phyloP scores from a whole-genome alignment of 257 asterid genomes.

The Gynochthodes officinalis region DNA sequence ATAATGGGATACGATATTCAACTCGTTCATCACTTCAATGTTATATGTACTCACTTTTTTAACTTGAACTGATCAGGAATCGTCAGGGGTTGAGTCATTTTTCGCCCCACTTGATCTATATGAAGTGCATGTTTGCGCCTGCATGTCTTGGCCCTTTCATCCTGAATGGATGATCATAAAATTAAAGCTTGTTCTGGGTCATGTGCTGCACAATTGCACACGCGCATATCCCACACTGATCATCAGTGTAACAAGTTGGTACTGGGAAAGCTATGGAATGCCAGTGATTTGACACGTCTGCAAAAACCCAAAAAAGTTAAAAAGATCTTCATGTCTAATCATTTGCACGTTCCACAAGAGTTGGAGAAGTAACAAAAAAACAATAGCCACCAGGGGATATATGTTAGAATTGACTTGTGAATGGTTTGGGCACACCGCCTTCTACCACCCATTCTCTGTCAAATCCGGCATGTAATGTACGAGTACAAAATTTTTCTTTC shows the following conservation, averaged over 20 bases:
- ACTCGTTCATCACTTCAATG: background rate
- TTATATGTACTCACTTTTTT: background rate
- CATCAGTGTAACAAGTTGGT: background rate
- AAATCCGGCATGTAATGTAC: background rate
- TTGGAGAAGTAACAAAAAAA: background rate
- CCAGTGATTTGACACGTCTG: slow-evolving; percentile 1
- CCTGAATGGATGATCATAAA: slow-evolving; percentile 12
- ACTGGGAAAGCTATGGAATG: background rate
- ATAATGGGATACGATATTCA: background rate
- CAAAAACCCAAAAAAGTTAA: too few species aligned
- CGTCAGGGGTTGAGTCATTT: background rate
- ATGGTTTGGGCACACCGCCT: background rate
- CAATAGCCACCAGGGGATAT: background rate
- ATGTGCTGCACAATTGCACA: background rate
- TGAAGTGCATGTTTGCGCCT: slow-evolving; percentile 17
- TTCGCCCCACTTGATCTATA: slow-evolving; percentile 1
- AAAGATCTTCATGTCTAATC: background rate
- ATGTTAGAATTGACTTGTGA: background rate
- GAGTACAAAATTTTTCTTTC: background rate
- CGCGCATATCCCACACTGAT: background rate
- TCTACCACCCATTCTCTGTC: background rate
- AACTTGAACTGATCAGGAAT: background rate
- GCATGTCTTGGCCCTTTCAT: slow-evolving; percentile 38
- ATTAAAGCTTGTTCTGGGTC: slow-evolving; percentile 1
- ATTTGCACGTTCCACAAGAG: background rate